Evolutionary conservation across 345 rosid species (phyloP).

Genomic region (Mangifera indica): DNA sequence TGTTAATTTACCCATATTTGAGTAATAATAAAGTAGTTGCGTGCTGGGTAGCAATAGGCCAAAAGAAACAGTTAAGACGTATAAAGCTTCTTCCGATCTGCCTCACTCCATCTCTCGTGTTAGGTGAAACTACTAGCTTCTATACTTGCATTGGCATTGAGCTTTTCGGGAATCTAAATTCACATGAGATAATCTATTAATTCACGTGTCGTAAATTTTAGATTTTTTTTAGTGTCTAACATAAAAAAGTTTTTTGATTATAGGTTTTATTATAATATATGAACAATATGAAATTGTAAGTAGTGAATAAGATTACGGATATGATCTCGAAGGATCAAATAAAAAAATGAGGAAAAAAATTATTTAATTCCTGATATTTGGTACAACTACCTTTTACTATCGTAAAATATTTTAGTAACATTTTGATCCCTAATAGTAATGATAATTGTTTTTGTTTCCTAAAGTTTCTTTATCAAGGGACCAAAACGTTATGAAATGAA

Average conservation of each 20-base stretch:
- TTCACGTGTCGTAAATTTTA: conserved; percentile 6
- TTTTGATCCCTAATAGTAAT: too few relatives aligned
- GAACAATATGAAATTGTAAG: neutral
- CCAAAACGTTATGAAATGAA: too few relatives aligned
- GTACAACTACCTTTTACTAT: too few relatives aligned
- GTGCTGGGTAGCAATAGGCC: conserved; percentile 1
- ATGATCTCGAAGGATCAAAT: conserved; percentile 12
- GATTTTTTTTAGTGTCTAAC: too few relatives aligned
- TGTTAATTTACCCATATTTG: conserved; percentile 13
- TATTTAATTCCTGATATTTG: too few relatives aligned
- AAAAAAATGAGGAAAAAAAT: neutral
- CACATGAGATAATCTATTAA: neutral
- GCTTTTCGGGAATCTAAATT: conserved; percentile 5
- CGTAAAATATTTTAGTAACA: too few relatives aligned
- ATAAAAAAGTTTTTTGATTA: neutral
- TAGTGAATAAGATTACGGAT: conserved; percentile 21
- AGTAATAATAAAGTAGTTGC: neutral
- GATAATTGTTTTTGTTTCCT: too few relatives aligned
- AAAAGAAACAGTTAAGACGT: conserved; percentile 17
- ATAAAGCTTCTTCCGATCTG: neutral
- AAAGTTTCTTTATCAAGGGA: too few relatives aligned
- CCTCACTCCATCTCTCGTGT: neutral
- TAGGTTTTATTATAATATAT: too few relatives aligned
- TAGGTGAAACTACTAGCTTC: conserved; percentile 2
- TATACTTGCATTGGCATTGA: neutral